phyloP scores from a whole-genome alignment of 2,329 filamentous ascomycete species.

The Aphanocladium album region DNA sequence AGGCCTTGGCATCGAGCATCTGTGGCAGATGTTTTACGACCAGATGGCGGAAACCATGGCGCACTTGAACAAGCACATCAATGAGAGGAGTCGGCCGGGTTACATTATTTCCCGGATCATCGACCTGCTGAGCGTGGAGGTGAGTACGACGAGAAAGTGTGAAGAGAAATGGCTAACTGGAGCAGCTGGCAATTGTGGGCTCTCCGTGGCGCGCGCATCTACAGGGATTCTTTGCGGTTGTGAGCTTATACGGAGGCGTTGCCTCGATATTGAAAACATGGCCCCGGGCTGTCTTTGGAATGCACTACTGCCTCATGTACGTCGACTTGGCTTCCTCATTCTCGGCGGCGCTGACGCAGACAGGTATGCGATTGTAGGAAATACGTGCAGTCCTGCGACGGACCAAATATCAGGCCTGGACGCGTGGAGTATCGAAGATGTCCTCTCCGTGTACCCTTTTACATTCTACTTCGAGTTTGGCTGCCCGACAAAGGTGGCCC shows the following conservation, averaged over 20 bases:
- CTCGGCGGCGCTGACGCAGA: neutral
- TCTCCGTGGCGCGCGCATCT: conserved; percentile 1
- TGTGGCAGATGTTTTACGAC: neutral
- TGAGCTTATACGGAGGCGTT: neutral
- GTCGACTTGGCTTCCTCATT: neutral
- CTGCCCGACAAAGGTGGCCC: neutral
- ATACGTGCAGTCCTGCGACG: neutral
- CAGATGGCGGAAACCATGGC: neutral
- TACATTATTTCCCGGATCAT: neutral
- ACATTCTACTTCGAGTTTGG: conserved; percentile 4
- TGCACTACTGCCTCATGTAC: conserved; percentile 3
- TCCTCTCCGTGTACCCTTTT: neutral
- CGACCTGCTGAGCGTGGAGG: conserved; percentile 1
- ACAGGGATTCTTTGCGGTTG: neutral
- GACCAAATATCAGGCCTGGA: neutral
- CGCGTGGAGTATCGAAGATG: neutral
- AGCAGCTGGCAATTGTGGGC: conserved; percentile 1
- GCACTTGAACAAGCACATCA: neutral
- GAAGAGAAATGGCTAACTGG: neutral
- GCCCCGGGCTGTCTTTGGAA: neutral
- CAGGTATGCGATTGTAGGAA: neutral
- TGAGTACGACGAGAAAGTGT: neutral
- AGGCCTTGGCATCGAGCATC: conserved; percentile 6
- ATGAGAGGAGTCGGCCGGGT: neutral
- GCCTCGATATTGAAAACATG: neutral